Evolutionary conservation across 1,284 basidiomycete genomes (phyloP), one percentile per base, ranked within the genome.

Genomic region (Mycena citricolor): DNA sequence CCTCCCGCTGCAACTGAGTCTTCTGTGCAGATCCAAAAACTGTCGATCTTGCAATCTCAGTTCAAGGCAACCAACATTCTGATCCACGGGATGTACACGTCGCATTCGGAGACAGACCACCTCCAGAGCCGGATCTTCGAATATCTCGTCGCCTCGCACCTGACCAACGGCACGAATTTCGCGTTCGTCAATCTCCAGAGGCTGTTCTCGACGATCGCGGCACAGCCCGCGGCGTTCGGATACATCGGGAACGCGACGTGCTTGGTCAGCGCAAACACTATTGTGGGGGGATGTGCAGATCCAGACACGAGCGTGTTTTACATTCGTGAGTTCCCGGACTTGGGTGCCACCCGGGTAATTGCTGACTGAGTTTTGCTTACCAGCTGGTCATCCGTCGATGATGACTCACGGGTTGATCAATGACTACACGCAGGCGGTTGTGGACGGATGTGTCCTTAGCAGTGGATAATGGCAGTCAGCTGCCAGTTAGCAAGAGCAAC

Each of bases 81-180:
- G 6, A 56, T 62, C 22, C 61, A 62, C 26, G 57, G 58, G 59
- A 63, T 63, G 61, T 62, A 62, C 52, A 57, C 52, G 31, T 56
- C 55, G 13, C 59, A 62, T 38, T 37, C 56, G 2, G 55, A 61
- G 22, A 61, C 53, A 4, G 47, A 59, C 25, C 39, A 49, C 8
- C 51, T 63, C 16, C 61, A 63, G 42, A 51, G 56, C 26, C 43
- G 49, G 26, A 28, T 63, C 6, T 63, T 63, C 35, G 34, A 39
- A 1, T 62, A 63, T 40, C 48, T 63, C 23, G 46, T 42, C 4
- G 48, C 57, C 16, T 54, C 59, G 6, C 54, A 57, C 39, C 25
- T 39, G 7, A 39, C 50, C 7, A 63, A 63, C 42, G 58, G 58
- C 22, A 63, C 61, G 3, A 55, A 59, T 28, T 51, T 61, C 24